A percentile compares a stretch with the other conserved stretches of the same genome.
Conservation (phyloP, 2,329 filamentous ascomycete species). For the Epichloe hybrida region DNA sequence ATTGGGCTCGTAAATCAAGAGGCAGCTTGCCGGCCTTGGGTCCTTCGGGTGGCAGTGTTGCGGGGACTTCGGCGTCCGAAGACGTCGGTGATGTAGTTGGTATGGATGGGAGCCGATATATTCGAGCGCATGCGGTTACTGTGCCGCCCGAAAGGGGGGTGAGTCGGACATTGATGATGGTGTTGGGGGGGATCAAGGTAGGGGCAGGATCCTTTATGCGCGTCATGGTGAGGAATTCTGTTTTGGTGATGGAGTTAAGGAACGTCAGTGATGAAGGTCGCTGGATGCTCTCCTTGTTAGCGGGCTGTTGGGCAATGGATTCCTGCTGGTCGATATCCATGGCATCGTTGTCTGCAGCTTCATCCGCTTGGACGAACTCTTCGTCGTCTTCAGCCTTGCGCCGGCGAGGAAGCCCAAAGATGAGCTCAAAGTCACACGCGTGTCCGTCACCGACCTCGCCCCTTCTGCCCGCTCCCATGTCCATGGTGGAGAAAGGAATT, state of each 20-base stretch:
- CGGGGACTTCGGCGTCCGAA: conserved; percentile 31
- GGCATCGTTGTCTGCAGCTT: conserved; percentile 9
- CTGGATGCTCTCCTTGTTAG: background rate
- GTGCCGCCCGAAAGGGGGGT: conserved; percentile 56
- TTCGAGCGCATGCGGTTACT: conserved; percentile 57
- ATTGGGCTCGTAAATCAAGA: conserved; percentile 47
- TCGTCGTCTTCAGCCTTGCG: conserved; percentile 5
- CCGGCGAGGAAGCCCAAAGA: conserved; percentile 31
- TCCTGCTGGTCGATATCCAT: conserved; percentile 20
- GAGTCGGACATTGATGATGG: conserved; percentile 50
- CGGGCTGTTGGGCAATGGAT: background rate
- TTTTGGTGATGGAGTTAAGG: conserved; percentile 14
- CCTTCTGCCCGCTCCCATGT: conserved; percentile 58
- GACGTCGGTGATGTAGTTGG: conserved; percentile 12
- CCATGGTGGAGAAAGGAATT: conserved; percentile 57
- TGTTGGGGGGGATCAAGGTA: conserved; percentile 17
- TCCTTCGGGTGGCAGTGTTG: conserved; percentile 23
- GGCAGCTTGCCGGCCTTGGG: conserved; percentile 18
- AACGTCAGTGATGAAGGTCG: conserved; percentile 6
- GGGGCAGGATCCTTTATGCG: conserved; percentile 9
- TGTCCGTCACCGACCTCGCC: conserved; percentile 76
- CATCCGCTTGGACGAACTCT: conserved; percentile 3
- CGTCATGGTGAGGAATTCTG: conserved; percentile 19
- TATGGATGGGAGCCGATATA: conserved; percentile 62
- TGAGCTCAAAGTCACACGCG: conserved; percentile 67